These are phyloP conservation scores for Colletotrichum siamense DNA, from an alignment of 2,329 filamentous ascomycete genomes.

Conservation along the genomic window DNA sequence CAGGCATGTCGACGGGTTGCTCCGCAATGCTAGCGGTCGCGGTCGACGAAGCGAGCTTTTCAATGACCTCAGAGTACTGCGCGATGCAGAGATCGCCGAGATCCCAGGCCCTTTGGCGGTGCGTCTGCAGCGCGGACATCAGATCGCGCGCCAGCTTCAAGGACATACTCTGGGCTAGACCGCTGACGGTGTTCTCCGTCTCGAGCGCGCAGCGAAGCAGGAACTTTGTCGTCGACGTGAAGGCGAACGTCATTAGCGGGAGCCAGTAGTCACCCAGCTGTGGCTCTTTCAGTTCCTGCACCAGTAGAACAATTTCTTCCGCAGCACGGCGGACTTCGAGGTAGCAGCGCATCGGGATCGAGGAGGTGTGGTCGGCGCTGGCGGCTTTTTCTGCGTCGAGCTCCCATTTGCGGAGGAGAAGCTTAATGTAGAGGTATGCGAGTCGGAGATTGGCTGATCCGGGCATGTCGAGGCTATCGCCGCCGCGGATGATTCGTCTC, in stretches of 20 bases:
- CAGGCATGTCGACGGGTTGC: constrained; percentile 10
- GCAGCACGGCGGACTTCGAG: constrained; percentile 48
- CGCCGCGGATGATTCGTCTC: constrained; percentile 47
- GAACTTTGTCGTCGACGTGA: constrained; percentile 56
- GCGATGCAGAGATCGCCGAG: constrained; percentile 54
- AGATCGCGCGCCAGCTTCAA: constrained; percentile 49
- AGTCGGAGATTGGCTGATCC: constrained; percentile 58
- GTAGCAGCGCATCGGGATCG: constrained; percentile 31
- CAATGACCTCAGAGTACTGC: constrained; percentile 51
- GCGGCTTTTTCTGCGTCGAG: constrained; percentile 42
- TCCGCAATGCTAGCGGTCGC: not conserved
- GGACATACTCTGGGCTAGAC: constrained; percentile 41
- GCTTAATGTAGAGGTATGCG: constrained; percentile 52
- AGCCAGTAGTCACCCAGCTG: constrained; percentile 58
- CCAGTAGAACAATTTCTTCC: constrained; percentile 54
- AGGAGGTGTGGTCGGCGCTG: constrained; percentile 20
- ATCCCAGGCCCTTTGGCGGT: constrained; percentile 51
- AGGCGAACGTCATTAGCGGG: constrained; percentile 49
- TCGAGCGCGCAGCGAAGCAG: constrained; percentile 54
- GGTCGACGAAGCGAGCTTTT: constrained; percentile 42
- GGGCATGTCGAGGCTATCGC: constrained; percentile 38
- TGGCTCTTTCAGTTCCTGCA: constrained; percentile 47
- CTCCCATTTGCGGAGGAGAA: constrained; percentile 52
- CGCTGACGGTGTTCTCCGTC: constrained; percentile 39
- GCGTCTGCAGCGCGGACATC: constrained; percentile 40